Conservation (phyloP, 129 eudicot genomes). For the Centrapalus pauciflorus region DNA sequence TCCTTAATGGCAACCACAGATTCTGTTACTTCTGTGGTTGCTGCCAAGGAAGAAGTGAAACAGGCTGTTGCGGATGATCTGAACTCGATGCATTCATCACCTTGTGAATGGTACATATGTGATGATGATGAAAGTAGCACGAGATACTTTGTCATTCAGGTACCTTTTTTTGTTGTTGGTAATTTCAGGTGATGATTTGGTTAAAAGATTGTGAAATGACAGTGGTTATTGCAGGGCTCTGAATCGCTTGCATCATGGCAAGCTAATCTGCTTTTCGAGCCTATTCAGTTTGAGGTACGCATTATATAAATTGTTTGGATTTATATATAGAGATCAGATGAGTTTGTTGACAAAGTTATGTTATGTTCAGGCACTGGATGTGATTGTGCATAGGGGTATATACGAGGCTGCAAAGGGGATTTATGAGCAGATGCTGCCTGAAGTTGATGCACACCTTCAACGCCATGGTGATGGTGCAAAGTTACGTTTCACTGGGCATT, state of each 20-base stretch:
- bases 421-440: constrained; percentile 90
- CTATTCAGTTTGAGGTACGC: constrained; percentile 77
- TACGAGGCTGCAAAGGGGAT: constrained; percentile 99
- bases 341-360: background rate
- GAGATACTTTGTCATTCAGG: constrained; percentile 82
- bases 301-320: background rate
- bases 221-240: constrained; percentile 51
- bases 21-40: constrained; percentile 89
- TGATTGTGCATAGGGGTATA: constrained; percentile 90
- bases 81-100: constrained; percentile 67
- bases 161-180: background rate
- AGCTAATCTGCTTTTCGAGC: constrained; percentile 94
- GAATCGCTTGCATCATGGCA: constrained; percentile 97
- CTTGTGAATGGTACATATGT: constrained; percentile 90
- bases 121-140: constrained; percentile 72
- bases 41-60: constrained; percentile 96
- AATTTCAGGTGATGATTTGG: background rate
- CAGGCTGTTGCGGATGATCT: constrained; percentile 97
- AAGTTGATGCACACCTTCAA: constrained; percentile 52
- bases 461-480: constrained; percentile 55
- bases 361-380: constrained; percentile 60
- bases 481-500: constrained; percentile 95
- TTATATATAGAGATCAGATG: background rate
- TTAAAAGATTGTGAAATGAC: background rate
- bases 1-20: constrained; percentile 88